Percentiles rank a stretch among this genome's conserved stretches.
Conservation (phyloP, 2,329 filamentous ascomycete genomes). For the Chalaropsis ovoidea region DNA sequence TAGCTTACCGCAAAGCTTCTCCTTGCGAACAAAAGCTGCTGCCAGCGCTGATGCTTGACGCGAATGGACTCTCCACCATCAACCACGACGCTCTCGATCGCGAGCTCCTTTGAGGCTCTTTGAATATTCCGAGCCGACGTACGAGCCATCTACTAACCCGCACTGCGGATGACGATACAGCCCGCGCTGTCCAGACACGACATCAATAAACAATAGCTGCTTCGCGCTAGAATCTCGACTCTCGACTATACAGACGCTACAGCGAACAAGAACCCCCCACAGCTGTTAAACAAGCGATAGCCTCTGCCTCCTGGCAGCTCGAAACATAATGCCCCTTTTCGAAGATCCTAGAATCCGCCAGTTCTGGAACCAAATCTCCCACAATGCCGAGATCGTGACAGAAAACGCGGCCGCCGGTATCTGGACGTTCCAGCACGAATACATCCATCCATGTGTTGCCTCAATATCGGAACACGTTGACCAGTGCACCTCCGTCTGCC, state of each 20-base stretch:
- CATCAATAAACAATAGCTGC: not conserved
- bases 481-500: conserved; percentile 61
- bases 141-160: not conserved
- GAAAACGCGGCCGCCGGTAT: conserved; percentile 85
- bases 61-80: not conserved
- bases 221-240: too few species aligned
- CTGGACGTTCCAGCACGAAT: conserved; percentile 78
- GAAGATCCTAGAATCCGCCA: conserved; percentile 84
- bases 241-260: too few species aligned
- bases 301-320: not conserved
- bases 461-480: conserved; percentile 57
- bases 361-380: conserved; percentile 83
- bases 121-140: not conserved
- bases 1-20: not conserved
- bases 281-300: not conserved
- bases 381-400: conserved; percentile 82
- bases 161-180: not conserved
- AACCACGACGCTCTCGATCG: not conserved
- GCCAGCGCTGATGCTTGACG: not conserved
- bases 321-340: conserved; percentile 47
- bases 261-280: too few species aligned
- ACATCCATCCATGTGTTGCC: conserved; percentile 70
- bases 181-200: not conserved
- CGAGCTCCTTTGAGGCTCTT: not conserved
- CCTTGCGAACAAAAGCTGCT: not conserved